Evolutionary conservation across 2,329 filamentous ascomycete genomes (phyloP).

Genomic region (Aspergillus sp.): DNA sequence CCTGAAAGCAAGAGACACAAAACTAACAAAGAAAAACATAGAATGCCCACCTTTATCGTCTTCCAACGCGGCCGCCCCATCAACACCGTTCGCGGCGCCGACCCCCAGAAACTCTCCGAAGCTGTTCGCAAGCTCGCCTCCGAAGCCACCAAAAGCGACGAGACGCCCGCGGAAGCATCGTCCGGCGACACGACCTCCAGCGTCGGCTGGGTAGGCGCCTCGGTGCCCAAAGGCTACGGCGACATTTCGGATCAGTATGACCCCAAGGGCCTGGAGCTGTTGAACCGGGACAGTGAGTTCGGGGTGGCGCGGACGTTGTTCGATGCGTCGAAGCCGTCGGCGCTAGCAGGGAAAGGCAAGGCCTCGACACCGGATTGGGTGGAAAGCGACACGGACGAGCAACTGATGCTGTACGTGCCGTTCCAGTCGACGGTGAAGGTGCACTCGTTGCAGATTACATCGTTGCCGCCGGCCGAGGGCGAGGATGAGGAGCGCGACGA

Average conservation of each 20-base stretch:
- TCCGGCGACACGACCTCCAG: constrained; percentile 37
- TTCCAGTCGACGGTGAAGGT: constrained; percentile 88
- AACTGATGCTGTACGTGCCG: constrained; percentile 88
- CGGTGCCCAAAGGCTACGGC: constrained; percentile 73
- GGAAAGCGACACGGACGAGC: constrained; percentile 95
- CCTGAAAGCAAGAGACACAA: background rate
- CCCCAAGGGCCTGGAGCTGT: constrained; percentile 73
- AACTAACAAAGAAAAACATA: constrained; percentile 23
- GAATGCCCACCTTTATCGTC: constrained; percentile 89
- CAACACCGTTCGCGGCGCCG: constrained; percentile 71
- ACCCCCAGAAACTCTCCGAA: constrained; percentile 67
- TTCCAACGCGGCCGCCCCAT: constrained; percentile 70
- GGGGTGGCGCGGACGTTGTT: constrained; percentile 75
- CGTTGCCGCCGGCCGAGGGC: constrained; percentile 58
- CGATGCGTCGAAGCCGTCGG: constrained; percentile 64
- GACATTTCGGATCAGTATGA: constrained; percentile 85
- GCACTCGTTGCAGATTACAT: constrained; percentile 84
- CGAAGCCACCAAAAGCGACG: constrained; percentile 56
- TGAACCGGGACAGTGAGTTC: constrained; percentile 79
- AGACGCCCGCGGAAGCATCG: constrained; percentile 39
- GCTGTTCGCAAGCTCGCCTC: constrained; percentile 69
- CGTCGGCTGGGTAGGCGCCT: constrained; percentile 68
- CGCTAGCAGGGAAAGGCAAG: constrained; percentile 50
- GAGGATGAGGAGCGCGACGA: constrained; percentile 58
- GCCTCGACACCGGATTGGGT: constrained; percentile 75